These are phyloP conservation scores for Thuidium tamariscinum DNA, from an alignment of 225 moss, liverwort and hornwort species.

Conservation along the genomic window DNA sequence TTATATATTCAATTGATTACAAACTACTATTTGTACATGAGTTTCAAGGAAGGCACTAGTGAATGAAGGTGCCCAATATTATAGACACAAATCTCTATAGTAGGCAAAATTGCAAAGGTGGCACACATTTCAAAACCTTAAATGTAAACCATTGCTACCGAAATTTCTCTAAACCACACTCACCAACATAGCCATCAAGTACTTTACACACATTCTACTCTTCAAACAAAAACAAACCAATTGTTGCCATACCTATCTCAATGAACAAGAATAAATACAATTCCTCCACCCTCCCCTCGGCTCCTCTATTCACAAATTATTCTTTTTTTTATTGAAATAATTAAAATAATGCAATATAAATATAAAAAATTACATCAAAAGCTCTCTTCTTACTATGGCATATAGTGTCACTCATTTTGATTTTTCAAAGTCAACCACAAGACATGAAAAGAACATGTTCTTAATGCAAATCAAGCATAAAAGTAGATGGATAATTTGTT, in stretches of 20 bases:
- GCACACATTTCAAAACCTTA: neutral
- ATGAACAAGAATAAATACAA: neutral
- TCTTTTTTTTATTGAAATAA: too few species aligned
- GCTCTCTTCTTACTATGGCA: accelerated
- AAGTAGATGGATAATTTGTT: neutral
- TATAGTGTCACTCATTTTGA: accelerated
- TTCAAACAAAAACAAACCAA: neutral
- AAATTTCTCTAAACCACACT: neutral
- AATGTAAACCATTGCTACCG: neutral
- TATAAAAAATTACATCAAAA: neutral
- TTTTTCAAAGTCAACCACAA: accelerated
- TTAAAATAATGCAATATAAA: neutral
- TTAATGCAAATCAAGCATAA: accelerated
- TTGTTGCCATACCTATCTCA: neutral
- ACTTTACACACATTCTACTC: neutral
- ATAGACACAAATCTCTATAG: neutral
- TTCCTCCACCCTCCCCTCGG: neutral
- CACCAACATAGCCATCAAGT: neutral
- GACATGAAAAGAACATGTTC: accelerated
- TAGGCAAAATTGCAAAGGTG: neutral
- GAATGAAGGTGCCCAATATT: neutral
- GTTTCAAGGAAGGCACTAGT: neutral
- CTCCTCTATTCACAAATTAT: neutral
- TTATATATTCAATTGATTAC: neutral
- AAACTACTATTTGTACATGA: neutral